Conservation (phyloP, 331 rosid genomes). For the Malus hybrid region DNA sequence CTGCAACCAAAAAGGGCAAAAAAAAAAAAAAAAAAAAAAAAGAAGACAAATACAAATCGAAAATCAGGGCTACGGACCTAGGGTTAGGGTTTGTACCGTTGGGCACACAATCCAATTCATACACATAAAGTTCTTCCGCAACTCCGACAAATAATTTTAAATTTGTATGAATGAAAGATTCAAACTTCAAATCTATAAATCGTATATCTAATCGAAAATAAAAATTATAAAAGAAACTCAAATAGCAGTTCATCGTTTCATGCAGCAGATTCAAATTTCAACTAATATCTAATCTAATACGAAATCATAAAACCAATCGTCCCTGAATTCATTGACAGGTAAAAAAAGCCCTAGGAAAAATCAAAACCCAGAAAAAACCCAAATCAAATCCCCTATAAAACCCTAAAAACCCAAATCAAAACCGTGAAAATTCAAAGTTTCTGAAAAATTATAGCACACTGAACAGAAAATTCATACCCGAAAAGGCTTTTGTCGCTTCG, state of each 20-base stretch:
- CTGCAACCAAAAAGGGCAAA: not conserved
- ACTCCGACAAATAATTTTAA: not conserved
- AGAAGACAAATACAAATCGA: not conserved
- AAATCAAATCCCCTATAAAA: not conserved
- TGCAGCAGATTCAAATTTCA: not conserved
- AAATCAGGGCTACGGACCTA: not conserved
- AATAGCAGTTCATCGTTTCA: not conserved
- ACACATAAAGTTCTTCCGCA: not conserved
- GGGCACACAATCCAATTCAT: not conserved
- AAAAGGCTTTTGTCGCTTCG: not conserved
- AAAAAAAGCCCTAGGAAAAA: not conserved
- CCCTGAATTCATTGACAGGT: not conserved
- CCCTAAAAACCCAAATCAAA: not conserved
- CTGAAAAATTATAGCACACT: not conserved
- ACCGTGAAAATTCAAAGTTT: not conserved
- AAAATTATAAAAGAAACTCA: not conserved
- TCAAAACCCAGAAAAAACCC: not conserved
- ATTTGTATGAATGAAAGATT: not conserved
- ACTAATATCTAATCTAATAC: not conserved
- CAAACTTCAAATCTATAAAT: not conserved
- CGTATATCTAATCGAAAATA: not conserved
- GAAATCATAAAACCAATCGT: not conserved
- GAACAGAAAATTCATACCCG: not conserved
- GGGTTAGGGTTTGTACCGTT: not conserved
- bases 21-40: too few relatives aligned